Base-by-base conservation (phyloP, 768 basidiomycete genomes). In the Leccinum longicurvipes region DNA sequence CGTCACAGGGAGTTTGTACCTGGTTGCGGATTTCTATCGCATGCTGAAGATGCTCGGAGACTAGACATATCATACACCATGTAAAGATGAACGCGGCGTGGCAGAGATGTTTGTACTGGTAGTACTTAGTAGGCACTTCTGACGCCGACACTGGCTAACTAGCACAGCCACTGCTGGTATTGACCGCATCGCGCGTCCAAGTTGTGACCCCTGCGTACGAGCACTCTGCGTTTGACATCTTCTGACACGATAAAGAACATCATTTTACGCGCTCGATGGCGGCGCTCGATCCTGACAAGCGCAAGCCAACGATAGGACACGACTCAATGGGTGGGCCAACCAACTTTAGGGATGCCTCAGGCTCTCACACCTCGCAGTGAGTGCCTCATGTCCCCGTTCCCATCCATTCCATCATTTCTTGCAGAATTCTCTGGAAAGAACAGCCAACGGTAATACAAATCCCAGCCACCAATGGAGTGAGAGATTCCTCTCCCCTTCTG, bases 11-110 rank as follows among this genome's bases (percentile, higher is more conserved):
- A 98, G 97, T 72, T 69, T 98, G 63, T 99, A 99, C 73, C 81
- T 98, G 36, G 91, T 93, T 1, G 93, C 93, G 10, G 96, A 98
- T 74, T 84, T 95, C 53, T 97, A 96, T 74, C 76, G 93, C 54
- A 62, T 86, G 27, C 12, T 69, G 34, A 47, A 50, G 47, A 8
- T 24, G 23, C 55, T 68, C 17, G 58, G 29, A 45, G 56, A 36
- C 50, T 65, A 49, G 46, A 46, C 19, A 7, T 24, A 8, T 15
- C 3, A 24, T 21, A 31, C 53, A 46, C 45, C 45, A 17, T 21
- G 14, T 45, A 25, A 45, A 45, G 11, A 5, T 39, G 36, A 39
- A 39, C 36, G 36, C 14, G 23, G 8, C 24, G 15, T 47, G 0
- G 2, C 28, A 28, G 28, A 5, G 21, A 10, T 3, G 19, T 28